Evolutionary conservation across 192 early-diverging fungal genomes (phyloP), one percentile per base, ranked within the genome.

Genomic region (Coemansia javaensis): DNA sequence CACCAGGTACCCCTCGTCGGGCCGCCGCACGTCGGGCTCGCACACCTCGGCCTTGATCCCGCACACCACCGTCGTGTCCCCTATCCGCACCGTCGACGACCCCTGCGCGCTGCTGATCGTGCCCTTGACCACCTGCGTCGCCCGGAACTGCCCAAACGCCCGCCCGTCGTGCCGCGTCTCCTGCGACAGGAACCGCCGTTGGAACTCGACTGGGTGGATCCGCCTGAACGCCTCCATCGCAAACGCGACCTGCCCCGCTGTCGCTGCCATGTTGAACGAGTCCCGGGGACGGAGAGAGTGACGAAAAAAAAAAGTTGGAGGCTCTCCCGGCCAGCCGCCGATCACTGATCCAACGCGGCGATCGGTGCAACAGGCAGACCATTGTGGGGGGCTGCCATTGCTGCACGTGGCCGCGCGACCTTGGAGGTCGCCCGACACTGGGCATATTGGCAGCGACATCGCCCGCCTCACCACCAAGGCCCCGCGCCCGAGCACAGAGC

Each of bases 31-130:
- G 18, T 74, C 68, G 21, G 95, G 93, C 51, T 87, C 84, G 21
- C 89, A 77, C 3, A 95, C 89, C 68, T 96, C 91, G 16, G 89
- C 93, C 63, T 98, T 98, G 43, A 98, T 84, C 15, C 92, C 95
- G 52, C 93, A 96, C 5, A 94, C 77, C 13, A 91, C 87, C 10
- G 86, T 91, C 2, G 92, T 95, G 25, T 88, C 83, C 23, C 95
- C 95, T 9, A 93, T 57, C 25, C 88, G 79, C 30, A 93, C 87
- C 64, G 90, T 86, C 8, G 91, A 85, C 3, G 90, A 93, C 4
- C 92, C 92, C 51, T 89, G 71, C 11, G 89, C 84, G 3, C 87
- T 94, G 46, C 78, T 75, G 25, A 98, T 82, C 11, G 82, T 68
- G 11, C 79, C 84, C 78, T 70, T 50, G 68, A 66, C 56, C 11